Evolutionary conservation across 2,329 filamentous ascomycete species (phyloP).

Genomic region (Rutstroemia sp.): DNA sequence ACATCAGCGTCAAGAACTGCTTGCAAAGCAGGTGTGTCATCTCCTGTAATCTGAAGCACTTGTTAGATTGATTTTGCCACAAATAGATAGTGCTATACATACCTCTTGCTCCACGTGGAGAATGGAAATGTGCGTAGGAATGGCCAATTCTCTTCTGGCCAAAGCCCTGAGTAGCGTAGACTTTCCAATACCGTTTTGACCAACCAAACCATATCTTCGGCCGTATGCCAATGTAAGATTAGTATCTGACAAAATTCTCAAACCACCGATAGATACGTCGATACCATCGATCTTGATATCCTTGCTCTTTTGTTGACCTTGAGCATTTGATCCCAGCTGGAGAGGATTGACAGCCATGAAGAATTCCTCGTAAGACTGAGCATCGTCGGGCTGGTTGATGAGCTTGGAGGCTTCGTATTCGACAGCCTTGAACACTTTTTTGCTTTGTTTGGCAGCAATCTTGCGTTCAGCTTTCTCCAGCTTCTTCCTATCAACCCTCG

Average conservation of each 20-base stretch:
- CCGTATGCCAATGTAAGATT: constrained; percentile 86
- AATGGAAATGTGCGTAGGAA: constrained; percentile 97
- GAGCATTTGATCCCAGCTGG: constrained; percentile 64
- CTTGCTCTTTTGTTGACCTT: constrained; percentile 82
- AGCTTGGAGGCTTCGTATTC: constrained; percentile 93
- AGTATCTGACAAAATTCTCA: constrained; percentile 85
- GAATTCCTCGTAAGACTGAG: constrained; percentile 97
- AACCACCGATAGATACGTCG: constrained; percentile 85
- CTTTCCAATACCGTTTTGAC: constrained; percentile 98
- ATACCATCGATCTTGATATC: constrained; percentile 97
- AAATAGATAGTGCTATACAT: constrained; percentile 21
- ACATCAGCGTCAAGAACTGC: constrained; percentile 96
- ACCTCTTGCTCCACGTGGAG: constrained; percentile 98
- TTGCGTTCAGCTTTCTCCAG: constrained; percentile 97
- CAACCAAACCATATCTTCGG: constrained; percentile 90
- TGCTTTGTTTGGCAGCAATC: constrained; percentile 96
- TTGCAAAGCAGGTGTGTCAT: constrained; percentile 90
- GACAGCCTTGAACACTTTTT: constrained; percentile 96
- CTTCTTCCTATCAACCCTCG: constrained; percentile 96
- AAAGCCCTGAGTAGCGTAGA: constrained; percentile 89
- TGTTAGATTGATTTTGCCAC: constrained; percentile 33
- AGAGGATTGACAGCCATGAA: constrained; percentile 99
- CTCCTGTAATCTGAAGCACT: constrained; percentile 62
- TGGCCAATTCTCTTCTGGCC: constrained; percentile 85
- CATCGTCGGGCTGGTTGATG: constrained; percentile 71